Evolutionary conservation across 2,329 filamentous ascomycete species (phyloP).

Genomic region (Ampelomyces quisqualis): DNA sequence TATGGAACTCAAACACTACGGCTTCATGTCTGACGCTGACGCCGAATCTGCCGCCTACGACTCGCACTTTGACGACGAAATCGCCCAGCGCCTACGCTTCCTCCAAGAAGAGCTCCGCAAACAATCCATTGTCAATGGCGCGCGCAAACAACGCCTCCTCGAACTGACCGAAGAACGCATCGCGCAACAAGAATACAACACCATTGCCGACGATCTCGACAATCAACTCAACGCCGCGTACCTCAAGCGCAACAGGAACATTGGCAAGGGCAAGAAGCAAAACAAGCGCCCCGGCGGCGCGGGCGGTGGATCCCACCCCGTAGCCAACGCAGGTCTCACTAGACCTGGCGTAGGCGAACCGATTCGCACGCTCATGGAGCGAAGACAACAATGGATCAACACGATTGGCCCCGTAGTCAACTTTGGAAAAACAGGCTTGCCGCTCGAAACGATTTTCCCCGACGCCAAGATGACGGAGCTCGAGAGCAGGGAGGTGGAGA

Average conservation of each 20-base stretch:
- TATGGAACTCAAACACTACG: conserved; percentile 86
- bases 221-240: conserved; percentile 93
- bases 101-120: conserved; percentile 80
- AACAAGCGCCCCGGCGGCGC: conserved; percentile 73
- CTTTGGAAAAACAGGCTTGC: conserved; percentile 75
- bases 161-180: conserved; percentile 90
- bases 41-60: conserved; percentile 73
- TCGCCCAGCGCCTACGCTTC: conserved; percentile 82
- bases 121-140: conserved; percentile 83
- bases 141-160: conserved; percentile 80
- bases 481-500: conserved; percentile 73
- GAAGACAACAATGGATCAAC: conserved; percentile 83
- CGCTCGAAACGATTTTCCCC: conserved; percentile 75
- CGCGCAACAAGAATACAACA: conserved; percentile 95
- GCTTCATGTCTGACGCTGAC: conserved; percentile 76
- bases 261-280: conserved; percentile 92
- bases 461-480: conserved; percentile 69
- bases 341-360: conserved; percentile 76
- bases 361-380: conserved; percentile 89
- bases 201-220: conserved; percentile 95
- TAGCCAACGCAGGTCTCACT: conserved; percentile 40
- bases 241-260: conserved; percentile 88
- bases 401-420: conserved; percentile 90
- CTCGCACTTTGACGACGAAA: conserved; percentile 88
- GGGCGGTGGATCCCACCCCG: conserved; percentile 65